Evolutionary conservation across 345 rosid species (phyloP).

Genomic region (Syzygium aqueum): DNA sequence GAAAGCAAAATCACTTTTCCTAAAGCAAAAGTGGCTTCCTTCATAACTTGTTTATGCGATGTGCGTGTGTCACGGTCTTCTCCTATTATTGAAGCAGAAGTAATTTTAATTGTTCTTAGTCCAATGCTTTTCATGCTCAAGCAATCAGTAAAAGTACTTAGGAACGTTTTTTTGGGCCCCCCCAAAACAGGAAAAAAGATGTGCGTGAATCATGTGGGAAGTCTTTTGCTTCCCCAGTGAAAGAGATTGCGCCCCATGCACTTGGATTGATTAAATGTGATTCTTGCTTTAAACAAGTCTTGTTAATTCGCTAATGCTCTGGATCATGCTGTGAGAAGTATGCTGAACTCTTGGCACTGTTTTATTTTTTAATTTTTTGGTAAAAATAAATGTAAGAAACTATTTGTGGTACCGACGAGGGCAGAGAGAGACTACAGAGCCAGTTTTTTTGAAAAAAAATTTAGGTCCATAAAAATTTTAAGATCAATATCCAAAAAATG

Average conservation of each 20-base stretch:
- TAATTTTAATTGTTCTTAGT: neutral
- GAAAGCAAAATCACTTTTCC: too few relatives aligned
- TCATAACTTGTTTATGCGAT: neutral
- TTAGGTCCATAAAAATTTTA: neutral
- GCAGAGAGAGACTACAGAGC: neutral
- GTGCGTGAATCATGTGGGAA: neutral
- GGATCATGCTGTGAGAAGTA: neutral
- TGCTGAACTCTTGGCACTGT: neutral
- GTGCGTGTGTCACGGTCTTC: neutral
- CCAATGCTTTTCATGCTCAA: neutral
- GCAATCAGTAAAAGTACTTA: neutral
- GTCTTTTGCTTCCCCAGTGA: too few relatives aligned
- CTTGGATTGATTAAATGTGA: neutral
- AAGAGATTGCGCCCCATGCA: neutral
- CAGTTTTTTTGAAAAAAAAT: neutral
- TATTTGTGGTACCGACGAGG: neutral
- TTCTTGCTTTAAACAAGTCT: neutral
- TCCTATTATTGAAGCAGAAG: neutral
- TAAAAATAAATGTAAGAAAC: neutral
- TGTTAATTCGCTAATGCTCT: neutral
- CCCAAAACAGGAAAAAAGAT: neutral
- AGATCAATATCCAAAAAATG: too few relatives aligned
- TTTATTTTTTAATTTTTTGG: too few relatives aligned
- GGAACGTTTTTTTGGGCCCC: neutral
- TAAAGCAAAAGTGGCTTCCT: too few relatives aligned